phyloP scores from a whole-genome alignment of 164 flowering plant genomes.

The Tinospora cordifolia region DNA sequence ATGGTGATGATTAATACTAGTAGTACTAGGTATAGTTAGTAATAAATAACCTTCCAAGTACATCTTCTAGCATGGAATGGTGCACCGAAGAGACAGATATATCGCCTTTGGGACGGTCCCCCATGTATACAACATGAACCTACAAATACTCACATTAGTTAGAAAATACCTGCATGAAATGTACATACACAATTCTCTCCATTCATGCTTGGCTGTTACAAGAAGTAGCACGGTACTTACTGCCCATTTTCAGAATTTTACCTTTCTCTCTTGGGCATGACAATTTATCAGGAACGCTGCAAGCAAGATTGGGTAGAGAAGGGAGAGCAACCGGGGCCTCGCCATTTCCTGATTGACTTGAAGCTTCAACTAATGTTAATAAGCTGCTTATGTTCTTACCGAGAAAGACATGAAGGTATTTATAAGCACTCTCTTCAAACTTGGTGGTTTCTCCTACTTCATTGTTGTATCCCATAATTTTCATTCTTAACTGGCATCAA shows the following conservation, averaged over 20 bases:
- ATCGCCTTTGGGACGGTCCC: slow-evolving; percentile 5
- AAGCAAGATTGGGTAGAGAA: slow-evolving; percentile 4
- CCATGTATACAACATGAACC: slow-evolving; percentile 13
- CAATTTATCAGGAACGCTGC: slow-evolving; percentile 7
- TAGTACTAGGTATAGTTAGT: background rate
- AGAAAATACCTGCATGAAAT: background rate
- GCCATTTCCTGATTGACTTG: slow-evolving; percentile 1
- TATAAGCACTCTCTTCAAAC: background rate
- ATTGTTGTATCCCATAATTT: background rate
- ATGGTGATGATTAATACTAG: background rate
- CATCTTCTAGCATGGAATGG: slow-evolving; percentile 9
- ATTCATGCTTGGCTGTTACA: background rate
- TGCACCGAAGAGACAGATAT: background rate
- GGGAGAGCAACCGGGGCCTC: background rate
- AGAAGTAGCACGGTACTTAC: background rate
- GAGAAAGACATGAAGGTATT: background rate
- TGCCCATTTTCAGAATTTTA: background rate
- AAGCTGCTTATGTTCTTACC: background rate
- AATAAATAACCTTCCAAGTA: slow-evolving; percentile 15
- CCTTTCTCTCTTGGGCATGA: slow-evolving; percentile 9
- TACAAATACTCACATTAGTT: background rate
- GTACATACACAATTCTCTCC: background rate
- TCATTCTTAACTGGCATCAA: background rate
- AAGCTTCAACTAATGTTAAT: background rate
- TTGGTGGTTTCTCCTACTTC: background rate